A percentile compares a stretch with the other conserved stretches of the same genome.
phyloP scores from a whole-genome alignment of 1,284 basidiomycete species.

The Agroathelia rolfsii region DNA sequence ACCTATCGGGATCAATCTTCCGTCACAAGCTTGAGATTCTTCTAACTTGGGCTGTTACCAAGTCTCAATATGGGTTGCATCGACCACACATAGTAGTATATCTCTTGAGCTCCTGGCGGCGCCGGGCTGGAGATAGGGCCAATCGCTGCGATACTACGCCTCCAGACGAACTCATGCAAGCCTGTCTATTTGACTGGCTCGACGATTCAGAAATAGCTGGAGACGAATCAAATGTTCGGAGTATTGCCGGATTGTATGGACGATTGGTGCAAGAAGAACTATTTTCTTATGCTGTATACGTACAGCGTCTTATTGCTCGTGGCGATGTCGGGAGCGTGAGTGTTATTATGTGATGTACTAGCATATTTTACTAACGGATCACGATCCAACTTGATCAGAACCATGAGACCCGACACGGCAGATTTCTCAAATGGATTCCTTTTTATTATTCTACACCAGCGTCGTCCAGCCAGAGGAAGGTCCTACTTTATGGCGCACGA shows the following conservation, averaged over 20 bases:
- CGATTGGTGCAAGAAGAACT: constrained; percentile 68
- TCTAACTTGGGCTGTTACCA: constrained; percentile 81
- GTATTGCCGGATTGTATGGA: constrained; percentile 68
- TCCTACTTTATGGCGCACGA: constrained; percentile 56
- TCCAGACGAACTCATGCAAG: constrained; percentile 55
- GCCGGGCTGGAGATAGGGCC: constrained; percentile 50
- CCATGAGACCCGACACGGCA: constrained; percentile 37
- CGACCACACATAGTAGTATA: constrained; percentile 75
- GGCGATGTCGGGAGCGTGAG: constrained; percentile 50
- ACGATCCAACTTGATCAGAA: background rate
- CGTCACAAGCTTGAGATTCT: constrained; percentile 71
- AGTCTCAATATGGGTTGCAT: constrained; percentile 78
- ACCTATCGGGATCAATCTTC: constrained; percentile 37
- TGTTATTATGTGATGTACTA: constrained; percentile 9
- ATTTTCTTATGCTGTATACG: constrained; percentile 79
- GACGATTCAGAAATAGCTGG: constrained; percentile 57
- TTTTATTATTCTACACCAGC: constrained; percentile 47
- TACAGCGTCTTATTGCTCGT: constrained; percentile 77
- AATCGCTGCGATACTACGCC: constrained; percentile 44
- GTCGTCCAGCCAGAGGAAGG: constrained; percentile 54
- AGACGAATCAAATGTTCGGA: constrained; percentile 45
- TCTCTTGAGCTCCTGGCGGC: constrained; percentile 64
- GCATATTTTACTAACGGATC: background rate
- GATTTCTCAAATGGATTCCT: constrained; percentile 60
- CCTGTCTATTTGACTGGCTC: constrained; percentile 79